Percentiles rank a stretch among this genome's conserved stretches.
phyloP scores from a whole-genome alignment of 805 yeast genomes.

The Candida peoriensis region DNA sequence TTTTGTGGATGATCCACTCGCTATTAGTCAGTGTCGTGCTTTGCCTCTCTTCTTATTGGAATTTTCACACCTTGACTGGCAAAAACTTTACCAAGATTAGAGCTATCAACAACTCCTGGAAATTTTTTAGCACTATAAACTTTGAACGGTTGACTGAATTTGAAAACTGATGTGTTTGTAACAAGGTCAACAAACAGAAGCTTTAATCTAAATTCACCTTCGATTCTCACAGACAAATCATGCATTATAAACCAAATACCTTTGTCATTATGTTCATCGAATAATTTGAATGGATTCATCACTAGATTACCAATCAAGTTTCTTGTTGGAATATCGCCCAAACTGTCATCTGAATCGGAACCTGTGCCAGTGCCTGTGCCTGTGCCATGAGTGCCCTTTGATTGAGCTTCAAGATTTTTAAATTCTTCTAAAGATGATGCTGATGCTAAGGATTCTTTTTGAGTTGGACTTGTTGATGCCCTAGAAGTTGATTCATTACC shows the following conservation, averaged over 20 bases:
- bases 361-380: too few relatives aligned
- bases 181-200: slow-evolving; percentile 31
- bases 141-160: slow-evolving; percentile 30
- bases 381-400: too few relatives aligned
- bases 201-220: slow-evolving; percentile 36
- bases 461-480: background rate
- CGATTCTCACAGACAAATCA: slow-evolving; percentile 37
- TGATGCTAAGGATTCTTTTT: background rate
- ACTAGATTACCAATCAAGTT: slow-evolving; percentile 37
- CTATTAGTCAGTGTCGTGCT: slow-evolving; percentile 4
- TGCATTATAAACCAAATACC: slow-evolving; percentile 41
- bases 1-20: too few relatives aligned
- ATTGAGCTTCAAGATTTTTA: too few relatives aligned
- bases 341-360: slow-evolving; percentile 10
- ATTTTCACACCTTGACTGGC: slow-evolving; percentile 39
- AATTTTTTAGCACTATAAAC: slow-evolving; percentile 39
- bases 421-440: slow-evolving; percentile 11
- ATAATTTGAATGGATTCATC: slow-evolving; percentile 33
- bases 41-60: slow-evolving; percentile 32
- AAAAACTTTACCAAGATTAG: slow-evolving; percentile 34
- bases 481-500: background rate
- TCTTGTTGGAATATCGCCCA: slow-evolving; percentile 26
- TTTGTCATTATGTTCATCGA: slow-evolving; percentile 28
- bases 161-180: slow-evolving; percentile 9
- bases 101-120: slow-evolving; percentile 40